These are phyloP conservation scores for Crassisporium funariophilum DNA, from an alignment of 768 basidiomycete genomes.

Conservation along the genomic window DNA sequence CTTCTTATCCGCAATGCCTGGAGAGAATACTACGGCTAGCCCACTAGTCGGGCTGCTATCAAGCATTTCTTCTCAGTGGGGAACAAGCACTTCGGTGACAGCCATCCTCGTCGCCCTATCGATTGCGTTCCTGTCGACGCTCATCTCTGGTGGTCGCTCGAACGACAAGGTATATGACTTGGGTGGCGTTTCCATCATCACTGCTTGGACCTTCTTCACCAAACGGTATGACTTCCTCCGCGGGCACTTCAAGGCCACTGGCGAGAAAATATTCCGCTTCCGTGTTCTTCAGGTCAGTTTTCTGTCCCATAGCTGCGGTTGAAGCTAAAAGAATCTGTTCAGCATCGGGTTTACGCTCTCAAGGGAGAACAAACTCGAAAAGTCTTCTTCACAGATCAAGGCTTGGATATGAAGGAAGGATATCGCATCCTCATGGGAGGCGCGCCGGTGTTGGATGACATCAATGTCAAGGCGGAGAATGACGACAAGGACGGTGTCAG, in stretches of 20 bases:
- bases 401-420: conserved; percentile 31
- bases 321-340: background rate
- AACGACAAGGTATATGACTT: background rate
- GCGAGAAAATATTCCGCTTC: conserved; percentile 29
- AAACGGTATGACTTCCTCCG: conserved; percentile 30
- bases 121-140: background rate
- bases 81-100: too few species aligned
- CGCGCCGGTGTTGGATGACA: conserved; percentile 27
- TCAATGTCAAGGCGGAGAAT: conserved; percentile 14
- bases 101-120: too few species aligned
- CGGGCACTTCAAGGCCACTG: conserved; percentile 24
- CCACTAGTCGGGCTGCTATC: too few species aligned
- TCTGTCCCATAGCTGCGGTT: background rate
- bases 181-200: conserved; percentile 28
- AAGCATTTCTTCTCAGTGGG: too few species aligned
- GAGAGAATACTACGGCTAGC: too few species aligned
- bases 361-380: conserved; percentile 25
- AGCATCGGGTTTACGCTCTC: conserved; percentile 24
- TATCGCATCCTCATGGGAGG: conserved; percentile 35
- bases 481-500: conserved; percentile 12
- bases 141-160: background rate
- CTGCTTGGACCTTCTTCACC: conserved; percentile 34
- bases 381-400: conserved; percentile 30
- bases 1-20: too few species aligned
- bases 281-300: conserved; percentile 29